Evolutionary conservation across 306 rosid species (phyloP).

Genomic region (Cucumis melo): DNA sequence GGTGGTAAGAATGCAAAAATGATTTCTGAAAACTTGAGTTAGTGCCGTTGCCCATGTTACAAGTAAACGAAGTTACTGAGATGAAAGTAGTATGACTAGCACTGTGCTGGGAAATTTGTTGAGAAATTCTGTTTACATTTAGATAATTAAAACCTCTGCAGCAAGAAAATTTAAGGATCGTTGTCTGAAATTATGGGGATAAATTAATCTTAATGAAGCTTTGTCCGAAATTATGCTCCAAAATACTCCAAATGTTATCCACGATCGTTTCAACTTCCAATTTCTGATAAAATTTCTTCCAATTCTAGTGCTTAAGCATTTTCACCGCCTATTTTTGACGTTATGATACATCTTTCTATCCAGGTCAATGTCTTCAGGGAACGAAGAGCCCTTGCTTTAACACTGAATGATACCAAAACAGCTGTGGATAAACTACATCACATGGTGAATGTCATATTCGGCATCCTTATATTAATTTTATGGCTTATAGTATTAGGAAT

Average conservation of each 20-base stretch:
- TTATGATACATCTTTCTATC: background rate
- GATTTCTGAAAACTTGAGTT: background rate
- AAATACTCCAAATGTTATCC: background rate
- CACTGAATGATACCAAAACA: slow-evolving; percentile 88
- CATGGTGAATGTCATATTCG: slow-evolving; percentile 57
- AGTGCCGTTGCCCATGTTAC: background rate
- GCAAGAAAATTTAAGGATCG: background rate
- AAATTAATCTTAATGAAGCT: background rate
- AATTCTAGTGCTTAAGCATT: background rate
- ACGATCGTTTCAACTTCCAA: background rate
- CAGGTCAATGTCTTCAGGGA: slow-evolving; percentile 90
- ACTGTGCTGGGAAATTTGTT: background rate
- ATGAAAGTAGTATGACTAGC: background rate
- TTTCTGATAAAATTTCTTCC: background rate
- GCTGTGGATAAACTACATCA: slow-evolving; percentile 81
- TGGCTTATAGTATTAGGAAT: slow-evolving; percentile 69
- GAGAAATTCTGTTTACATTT: background rate
- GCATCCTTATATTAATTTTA: slow-evolving; percentile 33
- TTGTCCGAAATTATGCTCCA: background rate
- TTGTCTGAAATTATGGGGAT: background rate
- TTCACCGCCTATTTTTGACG: background rate
- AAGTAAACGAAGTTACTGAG: background rate
- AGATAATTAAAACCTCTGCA: background rate
- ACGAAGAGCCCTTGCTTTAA: slow-evolving; percentile 85
- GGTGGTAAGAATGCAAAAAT: slow-evolving; percentile 52